Evolutionary conservation across 345 rosid species (phyloP).

Genomic region (Euphorbia pulcherrima): DNA sequence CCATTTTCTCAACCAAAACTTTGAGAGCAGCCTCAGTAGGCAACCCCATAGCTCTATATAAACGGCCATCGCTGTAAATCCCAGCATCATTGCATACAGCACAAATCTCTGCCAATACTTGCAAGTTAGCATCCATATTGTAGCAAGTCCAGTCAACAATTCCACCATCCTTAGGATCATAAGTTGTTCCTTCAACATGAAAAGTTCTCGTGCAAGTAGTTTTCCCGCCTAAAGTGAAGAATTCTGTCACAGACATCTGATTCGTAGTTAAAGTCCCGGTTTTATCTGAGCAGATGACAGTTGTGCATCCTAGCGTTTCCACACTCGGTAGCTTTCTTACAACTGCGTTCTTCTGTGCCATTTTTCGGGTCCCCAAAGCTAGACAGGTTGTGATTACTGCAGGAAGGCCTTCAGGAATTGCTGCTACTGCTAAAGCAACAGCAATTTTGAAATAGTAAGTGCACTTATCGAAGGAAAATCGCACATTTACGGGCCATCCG

Average conservation of each 20-base stretch:
- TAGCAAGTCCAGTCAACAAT: constrained; percentile 79
- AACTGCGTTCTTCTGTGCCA: constrained; percentile 92
- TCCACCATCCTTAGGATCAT: constrained; percentile 86
- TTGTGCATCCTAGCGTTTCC: constrained; percentile 95
- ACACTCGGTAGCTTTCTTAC: constrained; percentile 91
- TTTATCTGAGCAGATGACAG: constrained; percentile 93
- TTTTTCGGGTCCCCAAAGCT: constrained; percentile 85
- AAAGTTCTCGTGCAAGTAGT: constrained; percentile 50
- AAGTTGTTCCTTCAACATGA: constrained; percentile 84
- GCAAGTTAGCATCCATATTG: constrained; percentile 83
- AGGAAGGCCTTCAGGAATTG: constrained; percentile 95
- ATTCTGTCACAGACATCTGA: constrained; percentile 84
- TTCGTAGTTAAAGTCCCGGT: constrained; percentile 91
- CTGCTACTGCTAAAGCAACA: constrained; percentile 90
- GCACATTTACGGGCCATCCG: constrained; percentile 65
- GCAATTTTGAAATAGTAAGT: constrained; percentile 94
- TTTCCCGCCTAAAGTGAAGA: constrained; percentile 73
- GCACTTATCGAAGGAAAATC: constrained; percentile 79
- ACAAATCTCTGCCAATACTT: constrained; percentile 76
- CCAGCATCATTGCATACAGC: constrained; percentile 91
- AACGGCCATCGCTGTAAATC: constrained; percentile 60
- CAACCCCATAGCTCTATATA: constrained; percentile 80
- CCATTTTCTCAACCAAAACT: constrained; percentile 92
- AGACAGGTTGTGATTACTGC: constrained; percentile 89
- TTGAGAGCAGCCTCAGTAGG: constrained; percentile 97